phyloP scores from a whole-genome alignment of 1,284 basidiomycete genomes.

The Volvariella volvacea region DNA sequence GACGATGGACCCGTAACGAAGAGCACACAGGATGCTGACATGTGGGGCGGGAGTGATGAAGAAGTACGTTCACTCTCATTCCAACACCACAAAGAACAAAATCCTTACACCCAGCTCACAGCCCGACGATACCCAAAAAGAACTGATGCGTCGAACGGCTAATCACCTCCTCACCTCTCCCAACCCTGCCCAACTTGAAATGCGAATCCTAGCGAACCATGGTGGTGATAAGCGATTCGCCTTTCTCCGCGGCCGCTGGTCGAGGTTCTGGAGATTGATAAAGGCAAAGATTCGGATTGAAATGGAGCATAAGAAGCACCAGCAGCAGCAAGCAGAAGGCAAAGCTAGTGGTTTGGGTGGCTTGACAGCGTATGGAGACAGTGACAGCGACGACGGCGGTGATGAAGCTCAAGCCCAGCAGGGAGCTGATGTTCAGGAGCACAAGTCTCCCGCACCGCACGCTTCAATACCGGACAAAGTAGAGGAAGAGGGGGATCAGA shows the following conservation, averaged over 20 bases:
- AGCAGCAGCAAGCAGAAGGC: constrained; percentile 20
- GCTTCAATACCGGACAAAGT: neutral
- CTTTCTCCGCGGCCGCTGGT: constrained; percentile 74
- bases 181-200: constrained; percentile 73
- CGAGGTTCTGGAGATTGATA: constrained; percentile 48
- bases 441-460: too few species aligned
- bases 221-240: constrained; percentile 65
- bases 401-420: constrained; percentile 6
- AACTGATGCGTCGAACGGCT: constrained; percentile 75
- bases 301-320: neutral
- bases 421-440: constrained; percentile 7
- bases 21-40: constrained; percentile 33
- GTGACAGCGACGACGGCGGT: constrained; percentile 33
- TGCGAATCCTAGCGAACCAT: constrained; percentile 84
- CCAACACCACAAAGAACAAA: neutral
- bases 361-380: constrained; percentile 55
- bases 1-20: constrained; percentile 11
- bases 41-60: constrained; percentile 69
- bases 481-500: constrained; percentile 2
- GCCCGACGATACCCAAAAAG: constrained; percentile 60
- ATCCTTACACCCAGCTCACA: constrained; percentile 19
- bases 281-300: constrained; percentile 37
- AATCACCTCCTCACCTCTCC: constrained; percentile 57
- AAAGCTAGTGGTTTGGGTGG: constrained; percentile 33
- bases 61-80: constrained; percentile 39